A percentile compares a stretch with the other conserved stretches of the same genome.
phyloP scores from a whole-genome alignment of 1,139 yeast genomes.

The Nakaseomyces nivariensis region DNA sequence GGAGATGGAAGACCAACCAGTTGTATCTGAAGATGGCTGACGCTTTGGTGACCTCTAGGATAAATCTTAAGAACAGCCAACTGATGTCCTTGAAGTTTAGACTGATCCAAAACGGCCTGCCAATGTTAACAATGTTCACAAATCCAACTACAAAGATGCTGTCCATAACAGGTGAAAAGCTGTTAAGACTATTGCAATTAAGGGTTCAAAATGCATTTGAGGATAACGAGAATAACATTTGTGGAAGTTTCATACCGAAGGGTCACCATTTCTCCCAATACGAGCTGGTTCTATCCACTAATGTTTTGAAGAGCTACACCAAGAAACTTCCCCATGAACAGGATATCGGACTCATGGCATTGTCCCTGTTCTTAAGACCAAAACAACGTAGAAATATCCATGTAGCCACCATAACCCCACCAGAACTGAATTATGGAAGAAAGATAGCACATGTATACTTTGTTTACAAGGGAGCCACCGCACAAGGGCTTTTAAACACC shows the following conservation, averaged over 20 bases:
- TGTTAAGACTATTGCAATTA: background rate
- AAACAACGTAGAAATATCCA: background rate
- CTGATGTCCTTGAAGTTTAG: slow-evolving; percentile 1
- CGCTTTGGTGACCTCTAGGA: background rate
- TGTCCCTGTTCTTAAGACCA: background rate
- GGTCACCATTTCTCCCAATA: background rate
- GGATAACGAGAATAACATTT: slow-evolving; percentile 1
- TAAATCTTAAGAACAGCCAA: background rate
- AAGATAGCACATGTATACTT: background rate
- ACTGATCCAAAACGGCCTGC: slow-evolving; percentile 2
- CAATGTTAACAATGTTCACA: background rate
- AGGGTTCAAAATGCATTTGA: slow-evolving; percentile 2
- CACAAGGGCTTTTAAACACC: background rate
- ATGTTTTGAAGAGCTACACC: background rate
- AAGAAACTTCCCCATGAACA: slow-evolving; percentile 1
- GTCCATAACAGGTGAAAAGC: background rate
- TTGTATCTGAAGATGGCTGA: slow-evolving; percentile 3
- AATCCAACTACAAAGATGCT: background rate
- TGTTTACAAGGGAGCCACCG: background rate
- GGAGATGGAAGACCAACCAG: slow-evolving; percentile 3
- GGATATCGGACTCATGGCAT: slow-evolving; percentile 1
- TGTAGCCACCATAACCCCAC: background rate
- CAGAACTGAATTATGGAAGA: background rate
- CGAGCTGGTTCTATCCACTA: background rate
- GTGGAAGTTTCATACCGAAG: background rate